Conservation (phyloP, 1,284 basidiomycete genomes). For the Melampsora americana region DNA sequence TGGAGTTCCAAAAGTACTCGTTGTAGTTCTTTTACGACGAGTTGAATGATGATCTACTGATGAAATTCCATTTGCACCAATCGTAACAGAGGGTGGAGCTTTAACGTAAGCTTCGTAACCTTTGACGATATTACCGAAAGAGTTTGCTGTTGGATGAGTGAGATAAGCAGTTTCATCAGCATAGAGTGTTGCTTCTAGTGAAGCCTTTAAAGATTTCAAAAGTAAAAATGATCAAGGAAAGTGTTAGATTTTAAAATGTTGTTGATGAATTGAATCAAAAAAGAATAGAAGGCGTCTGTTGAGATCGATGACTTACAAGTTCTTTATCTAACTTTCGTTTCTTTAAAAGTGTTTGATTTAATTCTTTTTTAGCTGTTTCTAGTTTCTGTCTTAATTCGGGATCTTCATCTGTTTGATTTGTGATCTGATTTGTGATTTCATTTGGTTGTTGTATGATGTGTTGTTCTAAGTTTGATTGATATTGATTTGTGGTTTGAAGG, state of each 20-base stretch:
- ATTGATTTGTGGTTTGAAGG: no score
- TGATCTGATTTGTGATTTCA: no score
- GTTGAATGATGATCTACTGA: conserved; percentile 43
- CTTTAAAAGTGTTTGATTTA: conserved; percentile 24
- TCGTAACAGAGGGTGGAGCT: conserved; percentile 38
- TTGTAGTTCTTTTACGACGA: conserved; percentile 26
- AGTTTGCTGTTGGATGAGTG: conserved; percentile 37
- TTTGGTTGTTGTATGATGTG: no score
- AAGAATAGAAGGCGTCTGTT: no score
- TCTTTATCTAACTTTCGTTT: conserved; percentile 43
- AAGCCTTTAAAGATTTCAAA: conserved; percentile 12
- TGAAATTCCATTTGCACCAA: conserved; percentile 3
- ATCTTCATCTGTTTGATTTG: no score
- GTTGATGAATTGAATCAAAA: no score
- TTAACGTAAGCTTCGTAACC: conserved; percentile 44
- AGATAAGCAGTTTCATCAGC: conserved; percentile 42
- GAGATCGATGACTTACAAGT: conserved; percentile 23
- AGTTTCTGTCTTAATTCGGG: conserved; percentile 1
- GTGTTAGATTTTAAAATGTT: no score
- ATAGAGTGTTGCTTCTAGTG: conserved; percentile 36
- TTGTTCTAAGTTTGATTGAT: no score
- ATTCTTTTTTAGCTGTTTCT: conserved; percentile 23
- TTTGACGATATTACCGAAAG: conserved; percentile 43
- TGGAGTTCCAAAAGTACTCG: conserved; percentile 4
- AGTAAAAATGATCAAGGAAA: no score